A percentile compares a stretch with the other conserved stretches of the same genome.
Evolutionary conservation across 805 yeast genomes (phyloP).

Genomic region (Wickerhamiella hasegawae): DNA sequence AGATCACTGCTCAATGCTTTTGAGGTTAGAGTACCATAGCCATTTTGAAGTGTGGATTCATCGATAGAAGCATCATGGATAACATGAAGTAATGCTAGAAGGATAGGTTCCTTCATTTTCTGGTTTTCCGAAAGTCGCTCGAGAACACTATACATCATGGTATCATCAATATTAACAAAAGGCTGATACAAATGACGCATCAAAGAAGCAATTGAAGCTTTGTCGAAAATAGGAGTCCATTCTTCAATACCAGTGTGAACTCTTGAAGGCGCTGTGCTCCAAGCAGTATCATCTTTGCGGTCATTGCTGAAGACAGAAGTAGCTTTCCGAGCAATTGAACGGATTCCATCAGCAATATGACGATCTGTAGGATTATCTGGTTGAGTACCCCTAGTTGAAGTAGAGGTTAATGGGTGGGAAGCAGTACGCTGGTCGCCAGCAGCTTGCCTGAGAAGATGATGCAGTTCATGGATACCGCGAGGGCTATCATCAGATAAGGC

Average conservation of each 20-base stretch:
- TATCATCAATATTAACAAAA: neutral
- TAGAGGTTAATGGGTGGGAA: neutral
- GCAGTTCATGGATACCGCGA: neutral
- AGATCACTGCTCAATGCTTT: neutral
- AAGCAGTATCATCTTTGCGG: neutral
- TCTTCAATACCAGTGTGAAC: neutral
- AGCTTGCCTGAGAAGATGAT: neutral
- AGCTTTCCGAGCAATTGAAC: neutral
- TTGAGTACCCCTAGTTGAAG: no score
- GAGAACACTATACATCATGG: neutral
- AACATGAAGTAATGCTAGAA: neutral
- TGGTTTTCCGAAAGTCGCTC: neutral
- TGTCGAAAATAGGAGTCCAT: neutral
- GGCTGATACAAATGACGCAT: neutral
- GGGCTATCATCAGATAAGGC: no score
- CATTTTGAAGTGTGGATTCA: neutral
- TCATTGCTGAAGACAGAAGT: neutral
- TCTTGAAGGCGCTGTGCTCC: constrained; percentile 1
- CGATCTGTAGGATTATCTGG: neutral
- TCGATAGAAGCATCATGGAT: neutral
- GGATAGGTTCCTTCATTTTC: neutral
- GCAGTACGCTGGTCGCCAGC: neutral
- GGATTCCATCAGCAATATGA: neutral
- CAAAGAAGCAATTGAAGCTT: neutral
- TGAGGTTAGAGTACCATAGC: neutral